phyloP scores from a whole-genome alignment of 1,284 basidiomycete genomes.

The Coniferiporia sulphurascens region DNA sequence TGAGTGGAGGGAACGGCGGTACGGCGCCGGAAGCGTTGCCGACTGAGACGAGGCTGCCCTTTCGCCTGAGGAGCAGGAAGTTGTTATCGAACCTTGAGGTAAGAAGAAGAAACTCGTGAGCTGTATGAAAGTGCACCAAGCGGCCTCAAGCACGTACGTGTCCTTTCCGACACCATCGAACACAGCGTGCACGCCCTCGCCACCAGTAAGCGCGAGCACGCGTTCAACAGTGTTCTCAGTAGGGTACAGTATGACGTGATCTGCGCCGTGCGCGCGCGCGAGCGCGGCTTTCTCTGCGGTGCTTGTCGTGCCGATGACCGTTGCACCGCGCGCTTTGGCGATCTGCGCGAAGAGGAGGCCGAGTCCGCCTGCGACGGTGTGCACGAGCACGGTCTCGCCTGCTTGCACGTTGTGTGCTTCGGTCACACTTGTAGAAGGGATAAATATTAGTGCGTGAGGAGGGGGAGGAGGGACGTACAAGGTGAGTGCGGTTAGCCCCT shows the following conservation, averaged over 20 bases:
- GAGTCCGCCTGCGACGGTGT: slow-evolving; percentile 83
- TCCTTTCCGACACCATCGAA: slow-evolving; percentile 95
- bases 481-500: slow-evolving; percentile 78
- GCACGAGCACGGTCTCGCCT: slow-evolving; percentile 72
- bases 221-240: slow-evolving; percentile 65
- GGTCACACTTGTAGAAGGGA: slow-evolving; percentile 36
- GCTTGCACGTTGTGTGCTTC: slow-evolving; percentile 82
- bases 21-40: slow-evolving; percentile 89
- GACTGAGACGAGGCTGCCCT: slow-evolving; percentile 83
- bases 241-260: slow-evolving; percentile 83
- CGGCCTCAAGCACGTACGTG: slow-evolving; percentile 48
- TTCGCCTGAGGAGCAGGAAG: slow-evolving; percentile 76
- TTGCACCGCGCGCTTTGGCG: slow-evolving; percentile 71
- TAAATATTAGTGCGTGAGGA: neutral
- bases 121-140: too few relatives aligned
- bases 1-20: slow-evolving; percentile 67
- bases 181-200: slow-evolving; percentile 80
- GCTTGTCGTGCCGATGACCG: slow-evolving; percentile 93
- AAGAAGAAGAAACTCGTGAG: neutral
- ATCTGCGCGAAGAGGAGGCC: slow-evolving; percentile 60
- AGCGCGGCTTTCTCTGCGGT: slow-evolving; percentile 79
- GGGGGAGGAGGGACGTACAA: slow-evolving; percentile 32
- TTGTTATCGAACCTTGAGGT: slow-evolving; percentile 68
- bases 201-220: slow-evolving; percentile 77
- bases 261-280: slow-evolving; percentile 79